Evolutionary conservation across 495 filamentous ascomycete genomes (phyloP).

Genomic region (Xylaria intraflava): DNA sequence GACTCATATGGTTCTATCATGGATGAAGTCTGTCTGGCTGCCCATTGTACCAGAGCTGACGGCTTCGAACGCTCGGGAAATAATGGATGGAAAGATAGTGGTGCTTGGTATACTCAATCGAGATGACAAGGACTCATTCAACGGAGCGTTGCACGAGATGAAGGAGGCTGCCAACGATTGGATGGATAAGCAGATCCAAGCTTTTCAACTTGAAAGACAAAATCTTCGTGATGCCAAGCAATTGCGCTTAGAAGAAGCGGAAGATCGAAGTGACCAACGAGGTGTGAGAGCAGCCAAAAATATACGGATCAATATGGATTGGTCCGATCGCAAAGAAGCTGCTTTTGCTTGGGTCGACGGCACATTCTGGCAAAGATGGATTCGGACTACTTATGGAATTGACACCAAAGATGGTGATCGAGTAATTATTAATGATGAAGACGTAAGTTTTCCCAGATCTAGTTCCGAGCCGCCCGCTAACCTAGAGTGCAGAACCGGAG

Average conservation of each 20-base stretch:
- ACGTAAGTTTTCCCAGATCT: slow-evolving; percentile 55
- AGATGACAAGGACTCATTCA: slow-evolving; percentile 71
- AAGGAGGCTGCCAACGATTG: slow-evolving; percentile 94
- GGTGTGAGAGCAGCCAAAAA: slow-evolving; percentile 83
- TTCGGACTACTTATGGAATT: slow-evolving; percentile 87
- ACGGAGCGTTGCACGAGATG: slow-evolving; percentile 73
- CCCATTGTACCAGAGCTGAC: slow-evolving; percentile 96
- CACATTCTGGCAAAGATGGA: slow-evolving; percentile 95
- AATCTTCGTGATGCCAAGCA: slow-evolving; percentile 92
- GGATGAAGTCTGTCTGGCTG: slow-evolving; percentile 96
- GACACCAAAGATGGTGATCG: slow-evolving; percentile 77
- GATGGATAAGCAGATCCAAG: slow-evolving; percentile 90
- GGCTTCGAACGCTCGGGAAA: slow-evolving; percentile 80
- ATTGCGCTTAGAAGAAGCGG: slow-evolving; percentile 88
- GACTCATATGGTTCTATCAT: slow-evolving; percentile 66
- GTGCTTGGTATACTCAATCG: slow-evolving; percentile 85
- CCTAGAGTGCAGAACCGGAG: slow-evolving; percentile 58
- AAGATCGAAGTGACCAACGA: slow-evolving; percentile 86
- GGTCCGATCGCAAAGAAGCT: slow-evolving; percentile 79
- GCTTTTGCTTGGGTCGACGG: slow-evolving; percentile 98
- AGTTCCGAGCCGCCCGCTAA: slow-evolving; percentile 8
- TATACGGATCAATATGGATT: slow-evolving; percentile 82
- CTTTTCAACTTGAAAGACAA: slow-evolving; percentile 85
- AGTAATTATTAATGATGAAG: slow-evolving; percentile 95
- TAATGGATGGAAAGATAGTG: slow-evolving; percentile 90